Evolutionary conservation across 73 alveolate species (phyloP).

Genomic region (Tetrahymena elliotti): DNA sequence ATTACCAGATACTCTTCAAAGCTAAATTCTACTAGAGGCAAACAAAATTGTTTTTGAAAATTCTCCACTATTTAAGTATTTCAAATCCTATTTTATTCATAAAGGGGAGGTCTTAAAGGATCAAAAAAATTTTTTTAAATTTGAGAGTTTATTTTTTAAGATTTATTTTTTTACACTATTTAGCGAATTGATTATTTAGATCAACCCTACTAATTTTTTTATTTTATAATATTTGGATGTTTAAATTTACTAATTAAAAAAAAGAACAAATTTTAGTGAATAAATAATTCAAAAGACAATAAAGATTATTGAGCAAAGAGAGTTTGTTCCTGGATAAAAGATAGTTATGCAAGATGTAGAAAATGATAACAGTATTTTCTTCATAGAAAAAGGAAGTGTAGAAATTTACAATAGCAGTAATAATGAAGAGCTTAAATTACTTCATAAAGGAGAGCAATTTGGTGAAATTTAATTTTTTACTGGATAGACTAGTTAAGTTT

Average conservation of each 20-base stretch:
- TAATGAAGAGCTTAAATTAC: not conserved
- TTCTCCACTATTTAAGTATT: not conserved
- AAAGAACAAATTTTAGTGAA: not conserved
- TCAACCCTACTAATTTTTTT: no score
- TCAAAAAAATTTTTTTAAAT: no score
- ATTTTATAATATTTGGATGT: no score
- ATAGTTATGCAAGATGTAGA: not conserved
- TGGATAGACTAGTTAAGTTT: not conserved
- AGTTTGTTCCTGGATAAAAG: not conserved
- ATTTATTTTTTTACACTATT: no score
- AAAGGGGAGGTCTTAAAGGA: not conserved
- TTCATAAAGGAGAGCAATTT: not conserved
- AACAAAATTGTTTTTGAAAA: not conserved
- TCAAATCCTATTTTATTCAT: not conserved
- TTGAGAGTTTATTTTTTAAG: no score
- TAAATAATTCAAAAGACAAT: not conserved
- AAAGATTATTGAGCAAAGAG: not conserved
- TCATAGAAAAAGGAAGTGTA: not conserved
- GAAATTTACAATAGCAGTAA: not conserved
- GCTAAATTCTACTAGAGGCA: constrained; percentile 1
- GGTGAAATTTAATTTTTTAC: not conserved
- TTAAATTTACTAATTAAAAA: no score
- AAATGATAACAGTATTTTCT: not conserved
- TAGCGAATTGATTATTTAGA: not conserved
- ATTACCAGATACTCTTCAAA: constrained; percentile 17